Conservation (phyloP, 495 filamentous ascomycete genomes). For the Penicillium canescens region DNA sequence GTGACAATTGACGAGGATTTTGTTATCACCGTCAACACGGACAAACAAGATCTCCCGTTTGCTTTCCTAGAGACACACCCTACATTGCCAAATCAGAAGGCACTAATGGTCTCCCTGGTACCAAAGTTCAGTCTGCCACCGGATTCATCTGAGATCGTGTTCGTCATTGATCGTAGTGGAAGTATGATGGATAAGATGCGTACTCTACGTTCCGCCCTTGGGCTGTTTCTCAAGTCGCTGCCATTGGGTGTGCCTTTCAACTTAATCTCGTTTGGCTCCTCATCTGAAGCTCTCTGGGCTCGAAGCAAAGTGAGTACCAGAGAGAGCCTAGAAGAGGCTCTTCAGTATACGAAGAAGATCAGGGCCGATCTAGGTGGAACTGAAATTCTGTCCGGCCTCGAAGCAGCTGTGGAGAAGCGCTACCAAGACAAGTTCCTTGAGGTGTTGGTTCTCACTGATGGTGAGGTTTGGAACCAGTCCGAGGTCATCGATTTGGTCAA, state of each 20-base stretch:
- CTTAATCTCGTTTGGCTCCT: neutral
- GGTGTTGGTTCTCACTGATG: conserved; percentile 11
- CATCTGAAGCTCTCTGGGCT: neutral
- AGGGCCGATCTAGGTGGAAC: conserved; percentile 4
- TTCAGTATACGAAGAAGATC: neutral
- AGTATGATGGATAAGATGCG: conserved; percentile 6
- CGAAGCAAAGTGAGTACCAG: neutral
- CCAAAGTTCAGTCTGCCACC: conserved; percentile 9
- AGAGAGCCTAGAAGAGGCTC: neutral
- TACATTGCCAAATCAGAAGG: conserved; percentile 4
- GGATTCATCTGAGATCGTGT: conserved; percentile 8
- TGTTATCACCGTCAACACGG: conserved; percentile 20
- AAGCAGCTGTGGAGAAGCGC: neutral
- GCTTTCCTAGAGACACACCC: conserved; percentile 13
- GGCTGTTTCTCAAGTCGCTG: conserved; percentile 6
- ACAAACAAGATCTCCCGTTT: conserved; percentile 8
- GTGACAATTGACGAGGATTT: conserved; percentile 53
- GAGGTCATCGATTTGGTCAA: conserved; percentile 4
- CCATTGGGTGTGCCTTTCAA: conserved; percentile 9
- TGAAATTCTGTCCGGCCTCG: neutral
- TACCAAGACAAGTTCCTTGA: conserved; percentile 1
- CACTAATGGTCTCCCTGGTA: conserved; percentile 13
- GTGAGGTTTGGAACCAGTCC: neutral
- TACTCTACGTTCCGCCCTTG: neutral
- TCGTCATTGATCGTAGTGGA: conserved; percentile 10